phyloP scores from a whole-genome alignment of 2,329 filamentous ascomycete genomes.

The Aspergillus sp. region DNA sequence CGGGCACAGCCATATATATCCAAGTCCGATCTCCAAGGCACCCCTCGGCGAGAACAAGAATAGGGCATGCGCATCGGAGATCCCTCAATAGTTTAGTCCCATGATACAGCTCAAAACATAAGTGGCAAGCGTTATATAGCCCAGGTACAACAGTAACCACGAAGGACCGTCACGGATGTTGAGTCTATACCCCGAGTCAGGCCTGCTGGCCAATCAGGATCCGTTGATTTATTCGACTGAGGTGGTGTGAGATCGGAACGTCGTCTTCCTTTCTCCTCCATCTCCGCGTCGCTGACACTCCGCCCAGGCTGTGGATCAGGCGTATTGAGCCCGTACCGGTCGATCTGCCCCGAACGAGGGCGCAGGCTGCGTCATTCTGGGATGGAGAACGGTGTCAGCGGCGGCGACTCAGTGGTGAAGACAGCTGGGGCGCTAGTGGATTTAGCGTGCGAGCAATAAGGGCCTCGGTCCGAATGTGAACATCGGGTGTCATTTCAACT shows the following conservation, averaged over 20 bases:
- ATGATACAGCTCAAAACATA: not conserved
- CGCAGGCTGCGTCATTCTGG: not conserved
- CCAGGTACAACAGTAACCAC: not conserved
- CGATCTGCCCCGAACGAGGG: not conserved
- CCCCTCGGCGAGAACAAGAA: not conserved
- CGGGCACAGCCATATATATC: not conserved
- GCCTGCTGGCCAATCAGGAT: not conserved
- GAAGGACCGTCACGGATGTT: not conserved
- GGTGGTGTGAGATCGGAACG: conserved; percentile 6
- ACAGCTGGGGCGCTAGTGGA: not conserved
- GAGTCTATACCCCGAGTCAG: not conserved
- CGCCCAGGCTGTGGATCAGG: not conserved
- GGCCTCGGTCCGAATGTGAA: not conserved
- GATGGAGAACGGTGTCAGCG: not conserved
- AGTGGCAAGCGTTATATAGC: not conserved
- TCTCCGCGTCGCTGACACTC: too few species aligned
- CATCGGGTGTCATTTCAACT: not conserved
- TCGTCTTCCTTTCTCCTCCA: not conserved
- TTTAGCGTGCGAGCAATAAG: not conserved
- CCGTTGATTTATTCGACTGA: not conserved
- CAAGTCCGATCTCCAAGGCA: not conserved
- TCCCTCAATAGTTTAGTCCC: not conserved
- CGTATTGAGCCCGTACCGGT: not conserved
- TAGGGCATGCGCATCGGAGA: not conserved
- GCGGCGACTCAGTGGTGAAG: not conserved